A percentile compares a stretch with the other conserved stretches of the same genome.
These are phyloP conservation scores for Suzukiozyma palmioleophila DNA, from an alignment of 1,139 yeast genomes.

Conservation along the genomic window DNA sequence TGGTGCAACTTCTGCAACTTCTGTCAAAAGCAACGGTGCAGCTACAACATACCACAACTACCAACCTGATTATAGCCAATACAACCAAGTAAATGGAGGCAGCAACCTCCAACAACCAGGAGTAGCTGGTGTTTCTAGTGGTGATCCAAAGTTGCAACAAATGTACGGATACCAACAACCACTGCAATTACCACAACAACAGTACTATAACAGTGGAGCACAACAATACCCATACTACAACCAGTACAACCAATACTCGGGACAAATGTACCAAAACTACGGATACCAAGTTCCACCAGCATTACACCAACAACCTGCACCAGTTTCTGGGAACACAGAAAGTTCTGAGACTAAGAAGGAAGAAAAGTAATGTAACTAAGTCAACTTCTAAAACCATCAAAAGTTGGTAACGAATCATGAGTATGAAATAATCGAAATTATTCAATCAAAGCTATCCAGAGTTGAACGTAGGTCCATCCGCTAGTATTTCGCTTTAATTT, in stretches of 20 bases:
- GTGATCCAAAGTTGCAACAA: constrained; percentile 11
- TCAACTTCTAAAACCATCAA: neutral
- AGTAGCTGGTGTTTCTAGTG: neutral
- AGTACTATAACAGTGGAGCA: constrained; percentile 1
- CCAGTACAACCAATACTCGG: constrained; percentile 3
- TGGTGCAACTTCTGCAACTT: constrained; percentile 10
- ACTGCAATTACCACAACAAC: constrained; percentile 5
- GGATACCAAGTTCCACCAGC: constrained; percentile 4
- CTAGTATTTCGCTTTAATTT: no score
- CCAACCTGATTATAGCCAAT: constrained; percentile 3
- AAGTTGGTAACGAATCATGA: neutral
- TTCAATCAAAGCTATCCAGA: no score
- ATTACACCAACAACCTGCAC: constrained; percentile 4
- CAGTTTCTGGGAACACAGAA: neutral
- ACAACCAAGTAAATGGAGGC: constrained; percentile 3
- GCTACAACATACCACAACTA: constrained; percentile 3
- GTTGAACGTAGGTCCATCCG: no score
- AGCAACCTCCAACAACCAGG: constrained; percentile 5
- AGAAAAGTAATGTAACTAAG: neutral
- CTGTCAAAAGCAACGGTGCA: constrained; percentile 7
- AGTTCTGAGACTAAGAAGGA: constrained; percentile 1
- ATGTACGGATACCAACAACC: constrained; percentile 15
- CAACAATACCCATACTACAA: constrained; percentile 8
- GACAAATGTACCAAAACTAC: constrained; percentile 3
- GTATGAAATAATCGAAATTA: no score